Percentiles rank a stretch among this genome's conserved stretches.
These are phyloP conservation scores for Neonectria faginata DNA, from an alignment of 2,329 filamentous ascomycete species.

Conservation along the genomic window DNA sequence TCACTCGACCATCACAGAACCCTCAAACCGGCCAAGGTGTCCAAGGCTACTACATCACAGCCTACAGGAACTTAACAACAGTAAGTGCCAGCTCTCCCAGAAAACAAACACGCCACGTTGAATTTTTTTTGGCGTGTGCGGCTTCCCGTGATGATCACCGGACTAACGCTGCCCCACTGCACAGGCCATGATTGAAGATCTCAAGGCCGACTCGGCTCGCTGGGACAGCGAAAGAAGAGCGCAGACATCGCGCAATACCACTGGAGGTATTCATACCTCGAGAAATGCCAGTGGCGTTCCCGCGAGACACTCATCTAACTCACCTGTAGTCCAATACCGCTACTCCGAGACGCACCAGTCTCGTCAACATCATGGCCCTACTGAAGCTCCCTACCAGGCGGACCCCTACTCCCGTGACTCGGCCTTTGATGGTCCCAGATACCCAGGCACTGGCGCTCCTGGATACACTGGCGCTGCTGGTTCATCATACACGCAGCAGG, in stretches of 20 bases:
- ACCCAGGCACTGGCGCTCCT: conserved; percentile 62
- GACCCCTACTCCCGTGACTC: conserved; percentile 55
- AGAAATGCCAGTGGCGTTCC: conserved; percentile 61
- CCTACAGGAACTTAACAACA: conserved; percentile 81
- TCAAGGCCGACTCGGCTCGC: conserved; percentile 71
- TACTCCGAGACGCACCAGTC: conserved; percentile 64
- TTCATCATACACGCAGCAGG: conserved; percentile 48
- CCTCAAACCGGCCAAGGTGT: conserved; percentile 69
- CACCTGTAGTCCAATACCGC: conserved; percentile 67
- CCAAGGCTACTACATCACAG: conserved; percentile 81
- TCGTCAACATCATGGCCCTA: conserved; percentile 62
- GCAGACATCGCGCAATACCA: conserved; percentile 64
- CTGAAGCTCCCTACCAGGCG: conserved; percentile 51
- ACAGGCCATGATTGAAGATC: conserved; percentile 72
- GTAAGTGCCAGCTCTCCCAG: conserved; percentile 61
- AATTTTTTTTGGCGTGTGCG: not conserved
- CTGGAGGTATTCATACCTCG: conserved; percentile 69
- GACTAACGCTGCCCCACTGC: conserved; percentile 33
- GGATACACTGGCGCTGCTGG: conserved; percentile 62
- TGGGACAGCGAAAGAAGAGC: conserved; percentile 71
- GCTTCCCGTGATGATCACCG: not conserved
- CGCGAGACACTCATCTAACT: conserved; percentile 68
- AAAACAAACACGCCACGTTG: not conserved
- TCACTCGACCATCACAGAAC: conserved; percentile 56
- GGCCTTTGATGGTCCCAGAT: conserved; percentile 59